phyloP scores from a whole-genome alignment of 202 grass and related monocot species.

The Schoenoplectus tabernaemontani region DNA sequence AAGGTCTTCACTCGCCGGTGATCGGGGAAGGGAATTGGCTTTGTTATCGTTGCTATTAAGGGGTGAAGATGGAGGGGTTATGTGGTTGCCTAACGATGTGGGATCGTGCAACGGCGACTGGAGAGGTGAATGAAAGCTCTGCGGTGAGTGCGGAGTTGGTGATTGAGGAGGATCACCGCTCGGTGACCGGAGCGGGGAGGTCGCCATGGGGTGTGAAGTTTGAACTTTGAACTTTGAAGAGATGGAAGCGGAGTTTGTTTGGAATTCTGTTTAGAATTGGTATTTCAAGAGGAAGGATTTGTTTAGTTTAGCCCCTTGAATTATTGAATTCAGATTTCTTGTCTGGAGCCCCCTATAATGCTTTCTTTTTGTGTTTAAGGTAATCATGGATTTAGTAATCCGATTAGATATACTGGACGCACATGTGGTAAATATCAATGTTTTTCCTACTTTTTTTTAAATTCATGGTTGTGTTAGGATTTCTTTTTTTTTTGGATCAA shows the following conservation, averaged over 20 bases:
- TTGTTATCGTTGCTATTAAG: neutral
- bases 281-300: constrained; percentile 4
- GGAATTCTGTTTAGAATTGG: neutral
- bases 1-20: neutral
- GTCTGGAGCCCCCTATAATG: neutral
- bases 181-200: constrained; percentile 21
- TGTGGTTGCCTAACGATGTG: constrained; percentile 29
- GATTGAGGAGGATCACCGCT: neutral
- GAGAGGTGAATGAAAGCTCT: constrained; percentile 19
- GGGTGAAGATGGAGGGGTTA: constrained; percentile 37
- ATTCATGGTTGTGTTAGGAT: too few species aligned
- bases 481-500: too few species aligned
- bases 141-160: too few species aligned
- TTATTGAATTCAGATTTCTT: neutral
- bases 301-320: neutral
- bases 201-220: constrained; percentile 9
- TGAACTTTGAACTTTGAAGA: neutral
- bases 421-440: too few species aligned
- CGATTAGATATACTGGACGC: too few species aligned
- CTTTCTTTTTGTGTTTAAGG: too few species aligned
- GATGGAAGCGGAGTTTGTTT: neutral
- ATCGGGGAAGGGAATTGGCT: constrained; percentile 4
- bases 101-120: constrained; percentile 16
- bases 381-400: neutral
- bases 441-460: too few species aligned